phyloP scores from a whole-genome alignment of 1,284 basidiomycete species.

The Pseudomicrostroma phylloplanum region DNA sequence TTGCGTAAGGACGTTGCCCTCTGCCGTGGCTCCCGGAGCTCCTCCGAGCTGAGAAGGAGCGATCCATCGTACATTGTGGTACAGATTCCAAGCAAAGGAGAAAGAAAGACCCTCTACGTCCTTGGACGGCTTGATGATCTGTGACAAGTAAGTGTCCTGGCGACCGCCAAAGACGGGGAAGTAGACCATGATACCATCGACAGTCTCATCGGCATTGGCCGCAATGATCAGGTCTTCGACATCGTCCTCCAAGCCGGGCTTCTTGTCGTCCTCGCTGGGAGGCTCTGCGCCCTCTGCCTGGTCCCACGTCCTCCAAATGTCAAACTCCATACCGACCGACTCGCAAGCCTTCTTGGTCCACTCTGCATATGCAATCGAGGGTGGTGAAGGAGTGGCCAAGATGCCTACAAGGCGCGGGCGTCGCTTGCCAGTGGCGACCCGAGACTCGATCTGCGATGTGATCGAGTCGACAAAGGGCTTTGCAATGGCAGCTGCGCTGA shows the following conservation, averaged over 20 bases:
- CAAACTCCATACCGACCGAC: slow-evolving; percentile 78
- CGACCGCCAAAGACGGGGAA: slow-evolving; percentile 53
- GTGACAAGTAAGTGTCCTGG: slow-evolving; percentile 90
- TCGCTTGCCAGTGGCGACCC: slow-evolving; percentile 28
- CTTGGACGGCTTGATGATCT: slow-evolving; percentile 89
- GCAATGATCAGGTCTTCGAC: slow-evolving; percentile 50
- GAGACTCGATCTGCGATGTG: slow-evolving; percentile 29
- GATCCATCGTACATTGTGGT: slow-evolving; percentile 51
- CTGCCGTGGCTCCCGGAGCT: slow-evolving; percentile 44
- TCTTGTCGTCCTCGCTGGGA: slow-evolving; percentile 7
- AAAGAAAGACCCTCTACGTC: slow-evolving; percentile 95
- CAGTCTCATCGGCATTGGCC: slow-evolving; percentile 72
- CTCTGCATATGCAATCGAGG: slow-evolving; percentile 83
- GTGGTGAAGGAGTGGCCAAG: slow-evolving; percentile 75
- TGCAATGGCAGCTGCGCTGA: slow-evolving; percentile 40
- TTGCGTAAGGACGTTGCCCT: slow-evolving; percentile 12
- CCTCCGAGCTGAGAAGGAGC: slow-evolving; percentile 42
- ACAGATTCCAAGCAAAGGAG: slow-evolving; percentile 52
- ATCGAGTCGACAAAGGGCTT: slow-evolving; percentile 42
- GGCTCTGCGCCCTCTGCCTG: slow-evolving; percentile 25
- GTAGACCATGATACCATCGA: slow-evolving; percentile 86
- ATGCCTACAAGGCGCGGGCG: slow-evolving; percentile 81
- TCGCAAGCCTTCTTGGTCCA: slow-evolving; percentile 89
- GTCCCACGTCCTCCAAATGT: slow-evolving; percentile 53
- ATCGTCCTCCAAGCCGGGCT: slow-evolving; percentile 58